These are phyloP conservation scores for Pyracantha coccinea DNA, from an alignment of 331 rosid genomes.

Conservation along the genomic window DNA sequence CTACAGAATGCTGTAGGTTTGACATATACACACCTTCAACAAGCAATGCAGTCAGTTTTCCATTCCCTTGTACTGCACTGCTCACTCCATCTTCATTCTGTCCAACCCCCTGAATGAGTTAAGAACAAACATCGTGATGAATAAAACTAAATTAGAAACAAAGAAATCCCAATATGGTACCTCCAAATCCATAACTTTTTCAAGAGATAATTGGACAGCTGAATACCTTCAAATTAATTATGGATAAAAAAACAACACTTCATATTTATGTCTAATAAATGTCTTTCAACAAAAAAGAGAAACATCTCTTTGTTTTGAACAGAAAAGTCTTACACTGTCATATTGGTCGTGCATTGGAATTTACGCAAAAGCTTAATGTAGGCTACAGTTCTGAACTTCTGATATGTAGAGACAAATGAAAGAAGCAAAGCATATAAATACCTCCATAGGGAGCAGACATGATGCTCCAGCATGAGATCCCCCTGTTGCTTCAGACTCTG, in stretches of 20 bases:
- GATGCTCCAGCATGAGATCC: neutral
- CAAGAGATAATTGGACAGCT: neutral
- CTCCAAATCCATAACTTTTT: neutral
- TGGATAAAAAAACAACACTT: neutral
- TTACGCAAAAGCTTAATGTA: neutral
- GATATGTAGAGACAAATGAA: neutral
- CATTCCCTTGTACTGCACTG: conserved; percentile 1
- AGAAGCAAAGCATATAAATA: neutral
- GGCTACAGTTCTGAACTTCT: neutral
- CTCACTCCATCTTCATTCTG: neutral
- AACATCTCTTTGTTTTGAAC: neutral
- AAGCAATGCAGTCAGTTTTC: neutral
- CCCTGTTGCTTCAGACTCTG: neutral
- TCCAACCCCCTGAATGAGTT: neutral
- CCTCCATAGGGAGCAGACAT: conserved; percentile 2
- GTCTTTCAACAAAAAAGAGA: neutral
- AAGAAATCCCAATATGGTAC: neutral
- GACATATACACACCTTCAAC: conserved; percentile 3
- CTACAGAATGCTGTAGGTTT: neutral
- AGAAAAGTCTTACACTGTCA: neutral
- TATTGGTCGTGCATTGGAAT: neutral
- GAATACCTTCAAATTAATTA: neutral
- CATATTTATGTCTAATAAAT: neutral
- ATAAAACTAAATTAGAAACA: neutral
- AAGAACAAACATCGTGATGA: neutral